Evolutionary conservation across 2,329 filamentous ascomycete genomes (phyloP), one percentile per base, ranked within the genome.

Genomic region (Pyrenochaeta sp.): DNA sequence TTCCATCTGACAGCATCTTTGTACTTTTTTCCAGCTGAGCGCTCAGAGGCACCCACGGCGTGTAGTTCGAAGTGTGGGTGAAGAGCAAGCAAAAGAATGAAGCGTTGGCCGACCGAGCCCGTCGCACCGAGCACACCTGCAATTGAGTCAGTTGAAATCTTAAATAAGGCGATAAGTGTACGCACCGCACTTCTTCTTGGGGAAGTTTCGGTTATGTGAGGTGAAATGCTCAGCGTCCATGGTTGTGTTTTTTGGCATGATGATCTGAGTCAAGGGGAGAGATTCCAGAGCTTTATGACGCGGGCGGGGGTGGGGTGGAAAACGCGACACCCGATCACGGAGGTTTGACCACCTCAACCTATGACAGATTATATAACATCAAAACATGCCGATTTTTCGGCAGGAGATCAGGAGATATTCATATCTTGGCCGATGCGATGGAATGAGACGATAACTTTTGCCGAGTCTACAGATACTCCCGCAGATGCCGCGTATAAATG

Each of bases 1-100:
- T 97, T 97, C 95, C 95, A 98, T 68, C 87, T 87, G 59, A 96
- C 93, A 33, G 93, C 94, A 84, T 97, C 92, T 77, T 89, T 90
- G 83, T 98, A 98, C 74, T 89, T 90, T 83, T 97, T 97, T 71
- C 93, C 93, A 6, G 91, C 92, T 9, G 92, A 97, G 54, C 91
- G 87, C 54, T 91, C 87, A 15, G 92, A 97, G 31, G 95, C 95
- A 60, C 95, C 95, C 44, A 98, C 86, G 54, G 92, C 92, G 61
- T 95, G 90, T 52, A 98, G 87, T 60, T 87, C 87, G 69, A 98
- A 90, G 76, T 90, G 86, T 14, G 94, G 93, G 79, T 98, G 94
- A 49, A 92, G 85, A 39, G 91, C 88, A 59, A 98, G 89, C 46
- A 98, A 86, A 30, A 97, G 88, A 74, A 98, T 95, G 77, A 98